Percentiles rank a stretch among this genome's conserved stretches.
phyloP scores from a whole-genome alignment of 306 rosid genomes.

The Corylus avellana region DNA sequence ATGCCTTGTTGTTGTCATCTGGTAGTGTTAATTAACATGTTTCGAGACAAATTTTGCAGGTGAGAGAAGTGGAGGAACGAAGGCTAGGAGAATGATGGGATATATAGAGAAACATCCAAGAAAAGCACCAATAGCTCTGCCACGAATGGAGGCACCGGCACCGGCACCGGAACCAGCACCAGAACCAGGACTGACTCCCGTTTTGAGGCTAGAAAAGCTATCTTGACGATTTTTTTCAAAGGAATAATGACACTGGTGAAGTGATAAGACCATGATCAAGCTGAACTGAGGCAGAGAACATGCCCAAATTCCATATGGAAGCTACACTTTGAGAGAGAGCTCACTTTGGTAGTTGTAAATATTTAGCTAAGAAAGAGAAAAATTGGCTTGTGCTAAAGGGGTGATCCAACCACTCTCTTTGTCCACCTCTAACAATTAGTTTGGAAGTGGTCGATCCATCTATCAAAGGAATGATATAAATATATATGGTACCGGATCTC shows the following conservation, averaged over 20 bases:
- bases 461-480: no score
- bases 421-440: no score
- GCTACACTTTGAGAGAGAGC: slow-evolving; percentile 8
- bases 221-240: slow-evolving; percentile 29
- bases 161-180: slow-evolving; percentile 35
- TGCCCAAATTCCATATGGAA: not conserved
- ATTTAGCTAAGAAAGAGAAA: not conserved
- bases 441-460: no score
- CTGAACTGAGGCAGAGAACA: no score
- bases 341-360: not conserved
- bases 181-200: not conserved
- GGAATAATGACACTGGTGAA: slow-evolving; percentile 15
- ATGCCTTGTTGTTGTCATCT: not conserved
- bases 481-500: no score
- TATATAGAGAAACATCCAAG: slow-evolving; percentile 23
- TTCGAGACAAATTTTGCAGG: slow-evolving; percentile 43
- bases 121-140: slow-evolving; percentile 18
- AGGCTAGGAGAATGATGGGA: slow-evolving; percentile 53
- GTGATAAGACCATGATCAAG: no score
- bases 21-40: not conserved
- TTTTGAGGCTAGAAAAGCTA: not conserved
- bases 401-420: no score
- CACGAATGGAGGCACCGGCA: slow-evolving; percentile 27
- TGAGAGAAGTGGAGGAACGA: slow-evolving; percentile 34
- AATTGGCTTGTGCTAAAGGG: no score